Evolutionary conservation across 495 filamentous ascomycete species (phyloP).

Genomic region (Mycothermus thermophilus): DNA sequence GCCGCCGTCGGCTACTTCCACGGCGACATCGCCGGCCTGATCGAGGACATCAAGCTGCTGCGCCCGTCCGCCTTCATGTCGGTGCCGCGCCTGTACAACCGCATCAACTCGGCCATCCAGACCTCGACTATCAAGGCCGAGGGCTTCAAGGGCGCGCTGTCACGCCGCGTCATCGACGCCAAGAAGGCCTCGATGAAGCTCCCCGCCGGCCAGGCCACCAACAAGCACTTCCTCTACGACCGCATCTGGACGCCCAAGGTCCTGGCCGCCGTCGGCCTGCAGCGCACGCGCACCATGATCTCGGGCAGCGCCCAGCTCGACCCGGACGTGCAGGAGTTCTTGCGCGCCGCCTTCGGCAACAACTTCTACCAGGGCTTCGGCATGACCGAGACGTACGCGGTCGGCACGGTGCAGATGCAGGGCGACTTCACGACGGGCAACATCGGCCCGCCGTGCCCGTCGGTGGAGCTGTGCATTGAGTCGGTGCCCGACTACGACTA

Average conservation of each 20-base stretch:
- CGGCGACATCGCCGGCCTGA: constrained; percentile 71
- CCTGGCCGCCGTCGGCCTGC: constrained; percentile 62
- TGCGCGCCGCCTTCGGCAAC: constrained; percentile 69
- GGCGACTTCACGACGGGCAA: constrained; percentile 66
- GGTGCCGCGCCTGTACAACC: constrained; percentile 84
- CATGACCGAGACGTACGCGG: constrained; percentile 88
- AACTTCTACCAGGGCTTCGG: constrained; percentile 84
- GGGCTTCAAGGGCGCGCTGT: constrained; percentile 71
- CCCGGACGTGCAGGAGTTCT: constrained; percentile 73
- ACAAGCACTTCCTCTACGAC: constrained; percentile 79
- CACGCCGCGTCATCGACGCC: constrained; percentile 59
- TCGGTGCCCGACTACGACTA: constrained; percentile 96
- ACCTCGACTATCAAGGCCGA: constrained; percentile 61
- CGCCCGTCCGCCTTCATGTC: constrained; percentile 73
- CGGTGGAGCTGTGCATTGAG: constrained; percentile 62
- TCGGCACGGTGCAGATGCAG: constrained; percentile 49
- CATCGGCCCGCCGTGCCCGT: constrained; percentile 57
- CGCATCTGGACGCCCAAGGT: constrained; percentile 90
- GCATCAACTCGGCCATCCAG: constrained; percentile 72
- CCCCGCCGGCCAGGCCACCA: constrained; percentile 53
- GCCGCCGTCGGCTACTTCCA: constrained; percentile 85
- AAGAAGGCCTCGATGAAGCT: constrained; percentile 71
- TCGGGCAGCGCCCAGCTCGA: constrained; percentile 87
- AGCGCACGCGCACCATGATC: constrained; percentile 58
- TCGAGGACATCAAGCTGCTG: constrained; percentile 83